Conservation (phyloP, 345 rosid species). For the Populus davidiana region DNA sequence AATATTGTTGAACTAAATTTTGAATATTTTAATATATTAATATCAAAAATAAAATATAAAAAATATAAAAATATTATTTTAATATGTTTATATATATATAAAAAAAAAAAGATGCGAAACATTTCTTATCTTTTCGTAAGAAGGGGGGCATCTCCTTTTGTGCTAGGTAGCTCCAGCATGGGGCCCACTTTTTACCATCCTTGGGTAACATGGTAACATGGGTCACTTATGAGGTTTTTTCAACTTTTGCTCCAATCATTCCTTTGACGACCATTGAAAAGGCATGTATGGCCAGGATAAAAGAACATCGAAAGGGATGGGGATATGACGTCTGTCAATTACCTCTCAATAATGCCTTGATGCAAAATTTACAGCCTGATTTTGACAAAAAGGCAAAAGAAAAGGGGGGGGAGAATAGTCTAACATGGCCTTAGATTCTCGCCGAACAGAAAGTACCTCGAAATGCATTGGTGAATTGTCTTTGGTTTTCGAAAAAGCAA, state of each 20-base stretch:
- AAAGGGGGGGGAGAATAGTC: neutral
- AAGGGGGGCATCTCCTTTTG: neutral
- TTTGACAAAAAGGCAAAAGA: neutral
- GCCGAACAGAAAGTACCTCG: no score
- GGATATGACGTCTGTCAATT: conserved; percentile 1
- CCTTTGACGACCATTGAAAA: conserved; percentile 9
- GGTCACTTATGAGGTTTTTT: conserved; percentile 17
- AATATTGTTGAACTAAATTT: no score
- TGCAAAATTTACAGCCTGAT: neutral
- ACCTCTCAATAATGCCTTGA: conserved; percentile 8
- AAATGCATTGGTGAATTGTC: no score
- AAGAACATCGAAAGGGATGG: neutral
- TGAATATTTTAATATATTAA: no score
- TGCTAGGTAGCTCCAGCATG: conserved; percentile 19
- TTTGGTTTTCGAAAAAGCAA: no score
- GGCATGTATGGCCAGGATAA: neutral
- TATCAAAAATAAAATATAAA: no score
- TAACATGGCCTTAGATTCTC: no score
- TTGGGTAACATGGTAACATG: conserved; percentile 28
- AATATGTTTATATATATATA: no score
- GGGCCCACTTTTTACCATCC: conserved; percentile 30
- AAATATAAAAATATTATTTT: no score
- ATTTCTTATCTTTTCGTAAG: no score
- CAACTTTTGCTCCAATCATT: conserved; percentile 13
- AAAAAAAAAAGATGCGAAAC: no score